Evolutionary conservation across 257 asterid genomes (phyloP), one percentile per base, ranked within the genome.

Genomic region (Nicotiana tabacum): DNA sequence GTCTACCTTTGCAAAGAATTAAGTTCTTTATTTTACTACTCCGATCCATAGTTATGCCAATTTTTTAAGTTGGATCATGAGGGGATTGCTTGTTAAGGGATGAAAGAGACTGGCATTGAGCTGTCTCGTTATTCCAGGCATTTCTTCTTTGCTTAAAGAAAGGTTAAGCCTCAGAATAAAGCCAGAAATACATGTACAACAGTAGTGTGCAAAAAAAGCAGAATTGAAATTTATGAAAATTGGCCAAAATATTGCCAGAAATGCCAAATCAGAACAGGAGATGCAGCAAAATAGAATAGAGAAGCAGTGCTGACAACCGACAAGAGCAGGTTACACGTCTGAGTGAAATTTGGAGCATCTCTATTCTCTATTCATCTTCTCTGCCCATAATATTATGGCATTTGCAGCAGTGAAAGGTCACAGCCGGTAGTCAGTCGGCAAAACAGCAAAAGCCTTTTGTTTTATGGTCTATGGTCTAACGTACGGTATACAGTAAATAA

Each of bases 351-450:
- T 43, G 88, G 85, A 64, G 89, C 72, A 88, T 85, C 91, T 74
- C 48, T 43, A 43, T 7, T 85, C 91, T 74, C 48, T 43, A 43
- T 7, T 43, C 48, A 43, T 43, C 10, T 43, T 43, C 48, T 43
- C 91, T 92, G 91, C 93, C 89, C 91, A 87, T 86, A 80, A 83
- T 27, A 84, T 84, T 18, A 84, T 84, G 46, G 65, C 61, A 66
- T 62, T 33, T 7, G 48, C 48, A 43, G 70, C 91, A 88, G 91
- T 88, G 91, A 89, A 83, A 81, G 81, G 95, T 92, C 95, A 90
- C 81, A 61, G 83, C 86, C 83, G 82, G 70, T 84, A 78, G 65
- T 84, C 87, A 83, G 85, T 86, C 76, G 17, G 17, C 32, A 56
- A 2, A 16, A 56, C 24, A 56, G 21, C n/a, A 56, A 16, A 56